Base-by-base conservation (phyloP, 2,329 filamentous ascomycete genomes). In the Cryphonectria parasitica region DNA sequence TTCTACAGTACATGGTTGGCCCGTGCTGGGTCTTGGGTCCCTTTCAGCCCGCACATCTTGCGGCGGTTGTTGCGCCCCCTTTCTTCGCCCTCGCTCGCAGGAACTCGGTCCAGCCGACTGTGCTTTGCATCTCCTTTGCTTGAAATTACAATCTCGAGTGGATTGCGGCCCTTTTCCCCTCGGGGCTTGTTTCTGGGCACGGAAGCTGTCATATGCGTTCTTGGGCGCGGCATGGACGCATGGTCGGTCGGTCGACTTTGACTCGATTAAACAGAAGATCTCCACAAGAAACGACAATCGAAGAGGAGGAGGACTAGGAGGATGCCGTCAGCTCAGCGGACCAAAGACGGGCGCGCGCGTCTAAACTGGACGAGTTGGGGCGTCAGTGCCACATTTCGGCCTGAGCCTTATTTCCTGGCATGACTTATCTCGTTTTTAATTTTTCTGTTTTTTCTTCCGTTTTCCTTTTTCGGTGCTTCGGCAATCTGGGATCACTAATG, bases 401-500 rank as follows among this genome's bases (percentile, higher is more conserved):
- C 72, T 68, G 67, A 65, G 65, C 63, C 60, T 54, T 60, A n/a
- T 71, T 73, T 68, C 63, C 69, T 74, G 70, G 74, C 71, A 68
- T 31, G 54, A 28, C n/a, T 28, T 56, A 28, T 28, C 25, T 25
- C 13, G n/a, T 10, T 6, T 52, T 25, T 54, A 25, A 54, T 54
- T 54, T 54, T 56, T 54, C 10, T 1, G 6, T 22, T 31, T 58
- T 31, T 8, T 31, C 31, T 25, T 58, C 8, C 8, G 15, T 31
- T 19, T 31, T 58, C 10, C 13, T 22, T 49, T 52, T 67, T 25
- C 17, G 64, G 41, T 65, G 74, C 70, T 75, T 78, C 75, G 77
- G 77, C 76, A 78, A 76, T 77, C 77, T 77, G 74, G 74, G 68
- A 71, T 73, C 75, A 74, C 74, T 76, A 74, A 76, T 72, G 71